Base-by-base conservation (phyloP, 78 protist genomes). In the Guillardia theta region DNA sequence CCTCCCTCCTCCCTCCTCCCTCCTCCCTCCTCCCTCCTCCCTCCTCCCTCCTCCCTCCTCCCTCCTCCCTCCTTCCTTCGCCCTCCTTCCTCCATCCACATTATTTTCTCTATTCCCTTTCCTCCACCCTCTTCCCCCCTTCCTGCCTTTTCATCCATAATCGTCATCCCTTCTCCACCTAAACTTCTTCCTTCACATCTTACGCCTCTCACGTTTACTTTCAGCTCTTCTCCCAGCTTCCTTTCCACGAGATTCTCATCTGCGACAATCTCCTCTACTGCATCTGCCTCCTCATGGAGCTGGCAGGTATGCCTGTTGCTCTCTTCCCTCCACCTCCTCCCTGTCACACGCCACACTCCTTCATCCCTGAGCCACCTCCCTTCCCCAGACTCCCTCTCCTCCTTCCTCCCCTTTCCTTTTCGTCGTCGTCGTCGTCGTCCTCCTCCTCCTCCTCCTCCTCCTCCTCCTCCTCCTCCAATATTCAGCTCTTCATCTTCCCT, bases 251-350 rank as follows among this genome's bases (percentile, higher is more conserved):
- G 53, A 80, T 80, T 33, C 90, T 80, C 50, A 48, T n/a, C n/a
- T 44, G 46, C 48, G 90, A 80, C 27, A 80, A 80, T 48, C 45
- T 44, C 53, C 90, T 80, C 53, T 80, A 80, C 90, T 39, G 58
- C 58, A 50, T 50, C 58, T 50, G 58, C 58, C 58, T 50, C 58
- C 58, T 50, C 58, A 10, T 50, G 30, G 58, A 50, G 58, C 58
- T 50, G 30, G 58, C 30, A 50, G 10, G 58, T 50, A 15, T 50
- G 58, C 58, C 58, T 15, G 58, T 15, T 50, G 30, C 15, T 50
- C 58, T 19, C 15, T 15, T 15, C 15, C 58, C 30, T 50, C 15
- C 10, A 19, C 58, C 10, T 50, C 58, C 10, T 50, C 58, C 10
- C 15, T 15, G 58, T 50, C 58, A 50, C 15, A 10, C 58, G 15